These are phyloP conservation scores for Macrophomina pseudophaseolina DNA, from an alignment of 2,329 filamentous ascomycete species.

Conservation along the genomic window DNA sequence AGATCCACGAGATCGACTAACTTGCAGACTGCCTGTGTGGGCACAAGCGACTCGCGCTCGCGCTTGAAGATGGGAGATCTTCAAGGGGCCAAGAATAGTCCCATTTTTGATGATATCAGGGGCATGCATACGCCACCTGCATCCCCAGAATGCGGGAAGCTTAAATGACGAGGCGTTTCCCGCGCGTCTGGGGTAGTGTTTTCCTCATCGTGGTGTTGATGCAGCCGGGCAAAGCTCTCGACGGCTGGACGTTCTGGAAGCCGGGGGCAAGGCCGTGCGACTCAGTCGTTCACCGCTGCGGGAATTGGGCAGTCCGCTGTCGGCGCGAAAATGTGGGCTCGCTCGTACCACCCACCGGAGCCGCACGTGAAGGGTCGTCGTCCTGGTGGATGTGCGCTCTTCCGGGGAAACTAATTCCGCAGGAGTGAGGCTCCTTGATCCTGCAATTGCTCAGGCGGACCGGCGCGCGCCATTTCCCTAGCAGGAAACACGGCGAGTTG, in stretches of 20 bases:
- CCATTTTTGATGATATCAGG: constrained; percentile 13
- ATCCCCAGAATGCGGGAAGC: constrained; percentile 17
- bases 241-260: background rate
- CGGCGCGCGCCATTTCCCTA: background rate
- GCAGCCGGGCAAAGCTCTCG: background rate
- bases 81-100: constrained; percentile 12
- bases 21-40: background rate
- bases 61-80: constrained; percentile 6
- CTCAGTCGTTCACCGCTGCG: background rate
- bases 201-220: constrained; percentile 1
- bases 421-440: background rate
- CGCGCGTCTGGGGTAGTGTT: background rate
- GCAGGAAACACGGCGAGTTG: background rate
- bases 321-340: constrained; percentile 15
- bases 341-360: constrained; percentile 17
- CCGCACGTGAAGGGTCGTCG: constrained; percentile 7
- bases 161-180: background rate
- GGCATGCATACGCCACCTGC: constrained; percentile 11
- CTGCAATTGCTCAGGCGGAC: background rate
- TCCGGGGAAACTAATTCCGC: constrained; percentile 9
- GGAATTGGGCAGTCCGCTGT: background rate
- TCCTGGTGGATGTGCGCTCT: constrained; percentile 12
- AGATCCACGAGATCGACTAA: constrained; percentile 10
- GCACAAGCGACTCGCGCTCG: constrained; percentile 13
- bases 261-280: background rate